Percentiles rank a stretch among this genome's conserved stretches.
phyloP scores from a whole-genome alignment of 495 filamentous ascomycete species.

The Penicillium simplicissimum region DNA sequence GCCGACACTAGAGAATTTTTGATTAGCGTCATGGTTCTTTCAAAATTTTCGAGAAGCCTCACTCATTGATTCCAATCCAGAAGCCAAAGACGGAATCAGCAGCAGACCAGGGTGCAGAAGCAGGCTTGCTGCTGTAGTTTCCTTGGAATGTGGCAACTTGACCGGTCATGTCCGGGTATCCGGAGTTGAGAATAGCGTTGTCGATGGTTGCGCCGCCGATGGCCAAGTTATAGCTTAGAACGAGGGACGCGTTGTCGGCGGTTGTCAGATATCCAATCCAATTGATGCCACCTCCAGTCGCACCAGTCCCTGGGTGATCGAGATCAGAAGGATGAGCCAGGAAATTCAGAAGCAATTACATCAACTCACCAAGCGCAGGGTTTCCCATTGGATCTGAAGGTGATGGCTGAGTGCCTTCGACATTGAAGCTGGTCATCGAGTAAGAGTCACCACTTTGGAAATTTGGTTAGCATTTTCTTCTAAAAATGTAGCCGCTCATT shows the following conservation, averaged over 20 bases:
- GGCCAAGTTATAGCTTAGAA: conserved; percentile 58
- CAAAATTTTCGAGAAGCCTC: conserved; percentile 3
- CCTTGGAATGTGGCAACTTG: conserved; percentile 35
- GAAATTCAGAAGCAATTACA: too few relatives aligned
- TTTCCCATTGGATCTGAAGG: conserved; percentile 72
- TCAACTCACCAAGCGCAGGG: conserved; percentile 46
- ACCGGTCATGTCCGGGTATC: conserved; percentile 29
- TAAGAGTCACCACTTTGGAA: conserved; percentile 58
- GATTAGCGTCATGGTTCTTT: not conserved
- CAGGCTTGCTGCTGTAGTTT: conserved; percentile 31
- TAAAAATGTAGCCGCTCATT: not conserved
- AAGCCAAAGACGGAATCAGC: conserved; percentile 63
- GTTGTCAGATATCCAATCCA: conserved; percentile 60
- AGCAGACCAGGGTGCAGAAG: conserved; percentile 58
- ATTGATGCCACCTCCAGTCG: conserved; percentile 52
- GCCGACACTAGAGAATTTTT: conserved; percentile 47
- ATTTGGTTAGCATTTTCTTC: not conserved
- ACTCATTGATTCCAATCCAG: conserved; percentile 82
- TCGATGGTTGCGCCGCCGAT: conserved; percentile 60
- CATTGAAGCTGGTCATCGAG: conserved; percentile 66
- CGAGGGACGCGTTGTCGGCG: conserved; percentile 51
- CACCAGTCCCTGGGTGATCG: conserved; percentile 41
- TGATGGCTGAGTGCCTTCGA: conserved; percentile 58
- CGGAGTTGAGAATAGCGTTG: conserved; percentile 40
- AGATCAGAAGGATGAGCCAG: not conserved